These are phyloP conservation scores for Saccharomyces eubayanus DNA, from an alignment of 805 yeast species.

Conservation along the genomic window DNA sequence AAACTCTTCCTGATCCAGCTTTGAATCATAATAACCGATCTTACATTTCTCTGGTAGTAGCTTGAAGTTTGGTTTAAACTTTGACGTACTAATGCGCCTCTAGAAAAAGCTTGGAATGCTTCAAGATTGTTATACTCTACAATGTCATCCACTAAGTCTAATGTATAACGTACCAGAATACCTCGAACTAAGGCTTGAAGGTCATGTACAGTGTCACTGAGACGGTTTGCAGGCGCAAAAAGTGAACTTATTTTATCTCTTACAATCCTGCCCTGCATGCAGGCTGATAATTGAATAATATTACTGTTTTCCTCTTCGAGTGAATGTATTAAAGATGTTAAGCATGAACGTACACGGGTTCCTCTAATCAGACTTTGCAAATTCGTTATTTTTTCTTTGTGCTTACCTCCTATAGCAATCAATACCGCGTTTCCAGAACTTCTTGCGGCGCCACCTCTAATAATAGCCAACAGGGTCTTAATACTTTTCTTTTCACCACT, in stretches of 20 bases:
- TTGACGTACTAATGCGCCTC: slow-evolving; percentile 41
- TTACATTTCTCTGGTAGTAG: slow-evolving; percentile 48
- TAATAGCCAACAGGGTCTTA: slow-evolving; percentile 51
- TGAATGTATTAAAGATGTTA: slow-evolving; percentile 4
- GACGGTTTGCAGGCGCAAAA: neutral
- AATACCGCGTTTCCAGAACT: neutral
- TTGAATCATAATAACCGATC: slow-evolving; percentile 65
- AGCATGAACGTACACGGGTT: neutral
- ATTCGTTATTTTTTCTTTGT: neutral
- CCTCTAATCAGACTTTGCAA: slow-evolving; percentile 4
- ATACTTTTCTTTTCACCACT: slow-evolving; percentile 20
- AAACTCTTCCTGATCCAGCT: slow-evolving; percentile 59
- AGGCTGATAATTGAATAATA: slow-evolving; percentile 8
- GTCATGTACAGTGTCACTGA: neutral
- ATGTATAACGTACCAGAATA: slow-evolving; percentile 46
- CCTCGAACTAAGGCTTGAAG: slow-evolving; percentile 61
- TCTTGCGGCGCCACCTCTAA: slow-evolving; percentile 56
- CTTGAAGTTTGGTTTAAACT: slow-evolving; percentile 28
- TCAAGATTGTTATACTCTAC: slow-evolving; percentile 37
- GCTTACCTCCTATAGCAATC: neutral
- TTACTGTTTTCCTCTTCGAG: slow-evolving; percentile 20
- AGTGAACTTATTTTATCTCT: neutral
- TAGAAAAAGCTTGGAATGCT: slow-evolving; percentile 45
- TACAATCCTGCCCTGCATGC: slow-evolving; percentile 9
- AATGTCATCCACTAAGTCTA: slow-evolving; percentile 48